These are phyloP conservation scores for Forsythia suspensa DNA, from an alignment of 257 asterid species.

Conservation along the genomic window DNA sequence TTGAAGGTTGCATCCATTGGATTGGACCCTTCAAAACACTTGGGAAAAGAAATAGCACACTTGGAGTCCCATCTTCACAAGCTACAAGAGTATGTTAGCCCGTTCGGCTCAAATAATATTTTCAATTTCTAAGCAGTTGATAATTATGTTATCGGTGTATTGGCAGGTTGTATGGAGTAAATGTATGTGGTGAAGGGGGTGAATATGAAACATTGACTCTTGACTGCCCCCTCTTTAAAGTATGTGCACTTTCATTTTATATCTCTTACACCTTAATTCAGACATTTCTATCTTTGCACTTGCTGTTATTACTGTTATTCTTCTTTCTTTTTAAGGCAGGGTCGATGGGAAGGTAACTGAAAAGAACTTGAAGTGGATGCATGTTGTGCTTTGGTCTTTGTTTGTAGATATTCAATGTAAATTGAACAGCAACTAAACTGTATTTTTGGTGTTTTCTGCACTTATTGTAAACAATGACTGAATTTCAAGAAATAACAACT, in stretches of 20 bases:
- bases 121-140: slow-evolving; percentile 21
- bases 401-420: too few relatives aligned
- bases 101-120: slow-evolving; percentile 24
- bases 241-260: slow-evolving; percentile 35
- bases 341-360: not conserved
- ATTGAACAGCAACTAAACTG: too few relatives aligned
- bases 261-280: not conserved
- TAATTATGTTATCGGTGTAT: slow-evolving; percentile 21
- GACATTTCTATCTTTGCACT: not conserved
- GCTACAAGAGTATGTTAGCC: slow-evolving; percentile 73
- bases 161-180: slow-evolving; percentile 87
- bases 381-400: too few relatives aligned
- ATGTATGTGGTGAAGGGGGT: slow-evolving; percentile 99
- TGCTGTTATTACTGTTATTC: not conserved
- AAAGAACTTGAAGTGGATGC: not conserved
- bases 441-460: too few relatives aligned
- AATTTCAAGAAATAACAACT: too few relatives aligned
- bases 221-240: slow-evolving; percentile 94
- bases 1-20: slow-evolving; percentile 93
- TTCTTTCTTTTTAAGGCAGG: not conserved
- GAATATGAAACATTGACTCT: slow-evolving; percentile 96
- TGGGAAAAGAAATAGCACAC: slow-evolving; percentile 75
- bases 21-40: slow-evolving; percentile 84
- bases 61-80: slow-evolving; percentile 82
- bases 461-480: too few relatives aligned